Conservation (phyloP, 805 yeast genomes). For the Schwanniomyces pseudopolymorphus region DNA sequence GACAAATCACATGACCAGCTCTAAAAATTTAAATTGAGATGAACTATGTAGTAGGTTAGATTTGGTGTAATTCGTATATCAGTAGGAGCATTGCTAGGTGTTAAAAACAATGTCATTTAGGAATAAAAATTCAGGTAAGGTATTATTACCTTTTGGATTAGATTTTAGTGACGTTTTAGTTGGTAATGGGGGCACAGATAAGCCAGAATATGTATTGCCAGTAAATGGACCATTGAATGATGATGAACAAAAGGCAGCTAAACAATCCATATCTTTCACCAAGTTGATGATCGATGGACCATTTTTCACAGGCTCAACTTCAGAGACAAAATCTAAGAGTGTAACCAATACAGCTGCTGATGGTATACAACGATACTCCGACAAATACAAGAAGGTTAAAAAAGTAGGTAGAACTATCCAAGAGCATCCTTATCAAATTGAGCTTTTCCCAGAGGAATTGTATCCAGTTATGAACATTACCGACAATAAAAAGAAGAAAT, state of each 20-base stretch:
- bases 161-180: constrained; percentile 59
- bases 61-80: not conserved
- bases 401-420: constrained; percentile 69
- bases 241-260: constrained; percentile 51
- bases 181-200: constrained; percentile 33
- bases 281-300: constrained; percentile 62
- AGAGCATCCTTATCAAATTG: constrained; percentile 72
- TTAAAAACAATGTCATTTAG: constrained; percentile 52
- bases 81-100: not conserved
- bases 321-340: constrained; percentile 23
- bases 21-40: not conserved
- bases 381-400: constrained; percentile 69
- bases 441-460: constrained; percentile 76
- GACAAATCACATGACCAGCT: not conserved
- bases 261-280: constrained; percentile 54
- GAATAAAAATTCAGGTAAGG: constrained; percentile 45
- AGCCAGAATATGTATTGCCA: constrained; percentile 55
- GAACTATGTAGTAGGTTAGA: not conserved
- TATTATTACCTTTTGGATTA: constrained; percentile 67
- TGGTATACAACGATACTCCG: constrained; percentile 81
- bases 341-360: constrained; percentile 37
- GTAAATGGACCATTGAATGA: constrained; percentile 58
- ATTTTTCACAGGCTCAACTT: constrained; percentile 59
- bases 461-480: constrained; percentile 67
- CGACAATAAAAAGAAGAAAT: constrained; percentile 51